These are phyloP conservation scores for Bipolaris victoriae DNA, from an alignment of 2,329 filamentous ascomycete species.

Conservation along the genomic window DNA sequence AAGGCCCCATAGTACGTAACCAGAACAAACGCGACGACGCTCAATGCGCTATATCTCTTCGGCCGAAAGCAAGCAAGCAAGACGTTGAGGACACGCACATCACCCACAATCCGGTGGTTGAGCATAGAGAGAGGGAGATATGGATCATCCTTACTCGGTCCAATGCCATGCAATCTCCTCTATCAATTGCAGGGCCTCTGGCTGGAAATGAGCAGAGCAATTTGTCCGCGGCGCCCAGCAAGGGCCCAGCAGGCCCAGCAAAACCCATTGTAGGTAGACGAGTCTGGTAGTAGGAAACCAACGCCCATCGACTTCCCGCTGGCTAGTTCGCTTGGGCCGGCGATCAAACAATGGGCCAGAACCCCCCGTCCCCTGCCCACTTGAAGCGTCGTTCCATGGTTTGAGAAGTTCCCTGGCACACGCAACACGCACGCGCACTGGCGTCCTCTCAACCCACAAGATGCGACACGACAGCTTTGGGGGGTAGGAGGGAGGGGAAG, in stretches of 20 bases:
- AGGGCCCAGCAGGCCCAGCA: background rate
- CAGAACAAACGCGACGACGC: background rate
- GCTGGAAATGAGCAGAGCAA: conserved; percentile 16
- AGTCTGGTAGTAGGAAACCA: too few species aligned
- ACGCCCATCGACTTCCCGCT: conserved; percentile 9
- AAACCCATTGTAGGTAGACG: too few species aligned
- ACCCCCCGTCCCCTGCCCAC: conserved; percentile 2
- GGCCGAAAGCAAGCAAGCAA: background rate
- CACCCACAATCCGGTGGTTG: background rate
- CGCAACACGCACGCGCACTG: conserved; percentile 26
- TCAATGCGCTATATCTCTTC: background rate
- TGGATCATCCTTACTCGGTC: background rate
- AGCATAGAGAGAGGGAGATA: background rate
- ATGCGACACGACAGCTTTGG: conserved; percentile 20
- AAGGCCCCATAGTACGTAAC: background rate
- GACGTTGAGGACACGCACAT: background rate
- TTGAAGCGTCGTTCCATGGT: conserved; percentile 10
- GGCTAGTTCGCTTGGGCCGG: conserved; percentile 32
- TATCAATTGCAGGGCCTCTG: conserved; percentile 18
- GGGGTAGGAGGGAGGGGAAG: background rate
- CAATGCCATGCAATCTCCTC: conserved; percentile 2
- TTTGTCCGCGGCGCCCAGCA: conserved; percentile 23
- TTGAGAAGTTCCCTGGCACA: conserved; percentile 17
- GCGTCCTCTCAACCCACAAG: conserved; percentile 14
- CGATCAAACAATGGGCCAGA: conserved; percentile 36